Conservation (phyloP, 2,329 filamentous ascomycete species). For the Paraconiothyrium sp. region DNA sequence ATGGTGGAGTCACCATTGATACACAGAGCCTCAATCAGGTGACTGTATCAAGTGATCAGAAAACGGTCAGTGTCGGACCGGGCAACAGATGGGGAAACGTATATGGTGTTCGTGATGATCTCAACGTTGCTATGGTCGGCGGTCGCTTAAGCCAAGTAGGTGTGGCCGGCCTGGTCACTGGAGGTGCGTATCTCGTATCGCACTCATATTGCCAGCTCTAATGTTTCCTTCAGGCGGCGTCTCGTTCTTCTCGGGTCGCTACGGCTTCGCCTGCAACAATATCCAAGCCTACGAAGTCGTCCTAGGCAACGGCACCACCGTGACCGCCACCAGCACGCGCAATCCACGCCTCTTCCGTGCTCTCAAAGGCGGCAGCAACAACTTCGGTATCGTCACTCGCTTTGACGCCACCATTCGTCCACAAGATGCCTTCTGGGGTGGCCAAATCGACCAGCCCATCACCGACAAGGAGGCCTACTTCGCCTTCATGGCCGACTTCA, state of each 20-base stretch:
- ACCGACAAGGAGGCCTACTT: slow-evolving; percentile 29
- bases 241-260: slow-evolving; percentile 38
- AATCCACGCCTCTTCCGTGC: slow-evolving; percentile 39
- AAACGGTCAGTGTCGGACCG: slow-evolving; percentile 29
- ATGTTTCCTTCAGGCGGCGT: slow-evolving; percentile 34
- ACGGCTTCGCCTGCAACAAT: slow-evolving; percentile 43
- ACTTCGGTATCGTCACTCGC: slow-evolving; percentile 45
- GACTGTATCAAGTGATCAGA: slow-evolving; percentile 28
- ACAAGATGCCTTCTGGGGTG: slow-evolving; percentile 44
- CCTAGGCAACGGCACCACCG: slow-evolving; percentile 41
- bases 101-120: slow-evolving; percentile 31
- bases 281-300: slow-evolving; percentile 44
- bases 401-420: slow-evolving; percentile 26
- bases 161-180: slow-evolving; percentile 33
- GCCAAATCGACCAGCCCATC: slow-evolving; percentile 41
- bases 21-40: slow-evolving; percentile 35
- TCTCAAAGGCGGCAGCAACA: slow-evolving; percentile 43
- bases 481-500: slow-evolving; percentile 29
- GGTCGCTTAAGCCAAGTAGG: slow-evolving; percentile 35
- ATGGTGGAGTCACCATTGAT: slow-evolving; percentile 40
- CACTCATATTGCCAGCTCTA: not conserved
- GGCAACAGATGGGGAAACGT: slow-evolving; percentile 40
- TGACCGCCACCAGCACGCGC: slow-evolving; percentile 34
- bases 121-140: slow-evolving; percentile 32
- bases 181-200: slow-evolving; percentile 29